Conservation (phyloP, 192 early-diverging fungal genomes). For the Podila horticola region DNA sequence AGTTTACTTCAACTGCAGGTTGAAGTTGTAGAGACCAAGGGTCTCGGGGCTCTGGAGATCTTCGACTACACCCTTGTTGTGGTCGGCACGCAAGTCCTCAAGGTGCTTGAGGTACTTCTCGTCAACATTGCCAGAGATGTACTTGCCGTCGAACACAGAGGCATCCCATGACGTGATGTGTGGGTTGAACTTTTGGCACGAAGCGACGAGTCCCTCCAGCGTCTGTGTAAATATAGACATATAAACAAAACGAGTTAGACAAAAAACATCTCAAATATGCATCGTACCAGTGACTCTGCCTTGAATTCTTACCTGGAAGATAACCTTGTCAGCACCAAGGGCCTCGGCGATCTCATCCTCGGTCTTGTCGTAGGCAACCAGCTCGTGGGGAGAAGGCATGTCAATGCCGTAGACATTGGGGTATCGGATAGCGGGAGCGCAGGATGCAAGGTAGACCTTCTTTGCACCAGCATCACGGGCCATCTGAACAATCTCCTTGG, state of each 20-base stretch:
- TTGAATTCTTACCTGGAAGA: constrained; percentile 79
- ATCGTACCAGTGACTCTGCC: background rate
- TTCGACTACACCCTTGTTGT: constrained; percentile 44
- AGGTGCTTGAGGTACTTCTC: constrained; percentile 72
- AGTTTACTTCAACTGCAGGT: constrained; percentile 1
- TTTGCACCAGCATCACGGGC: constrained; percentile 98
- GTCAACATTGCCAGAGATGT: constrained; percentile 88
- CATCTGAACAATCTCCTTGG: constrained; percentile 99
- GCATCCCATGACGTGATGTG: constrained; percentile 88
- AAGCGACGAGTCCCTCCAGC: constrained; percentile 85
- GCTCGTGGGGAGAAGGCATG: constrained; percentile 94
- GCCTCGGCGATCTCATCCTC: constrained; percentile 87
- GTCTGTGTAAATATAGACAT: constrained; percentile 45
- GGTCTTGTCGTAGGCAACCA: constrained; percentile 84
- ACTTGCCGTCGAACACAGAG: constrained; percentile 96
- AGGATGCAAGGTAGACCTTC: constrained; percentile 99
- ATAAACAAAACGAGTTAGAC: background rate
- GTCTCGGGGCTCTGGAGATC: constrained; percentile 48
- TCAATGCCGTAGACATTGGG: constrained; percentile 99
- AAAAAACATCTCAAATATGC: background rate
- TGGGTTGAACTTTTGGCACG: constrained; percentile 88
- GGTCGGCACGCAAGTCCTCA: constrained; percentile 63
- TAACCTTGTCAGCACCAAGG: constrained; percentile 96
- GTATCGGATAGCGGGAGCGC: constrained; percentile 94
- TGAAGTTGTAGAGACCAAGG: constrained; percentile 2